Conservation (phyloP, 352 stramenopile species). For the Aphanomyces euteiches region DNA sequence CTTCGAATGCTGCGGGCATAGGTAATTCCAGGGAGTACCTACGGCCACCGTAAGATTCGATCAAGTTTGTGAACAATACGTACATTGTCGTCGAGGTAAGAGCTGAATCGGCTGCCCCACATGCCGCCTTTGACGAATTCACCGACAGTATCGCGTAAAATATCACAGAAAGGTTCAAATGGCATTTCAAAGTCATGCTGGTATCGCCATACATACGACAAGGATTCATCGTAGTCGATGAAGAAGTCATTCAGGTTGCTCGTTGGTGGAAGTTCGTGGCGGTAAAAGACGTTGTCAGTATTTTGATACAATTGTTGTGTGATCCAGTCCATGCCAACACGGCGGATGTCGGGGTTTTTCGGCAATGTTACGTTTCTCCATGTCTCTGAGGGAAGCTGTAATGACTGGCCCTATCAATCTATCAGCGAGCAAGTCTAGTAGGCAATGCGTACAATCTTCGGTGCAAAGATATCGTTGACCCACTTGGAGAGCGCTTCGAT, state of each 20-base stretch:
- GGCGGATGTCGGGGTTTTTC: background rate
- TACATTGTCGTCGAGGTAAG: background rate
- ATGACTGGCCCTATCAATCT: background rate
- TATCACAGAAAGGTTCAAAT: constrained; percentile 7
- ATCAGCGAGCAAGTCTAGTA: background rate
- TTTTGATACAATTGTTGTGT: constrained; percentile 12
- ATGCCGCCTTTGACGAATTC: constrained; percentile 16
- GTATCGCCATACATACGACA: constrained; percentile 23
- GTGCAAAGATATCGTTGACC: constrained; percentile 6
- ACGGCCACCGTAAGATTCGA: background rate
- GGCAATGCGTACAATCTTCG: background rate
- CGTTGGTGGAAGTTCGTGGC: background rate
- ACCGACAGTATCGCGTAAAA: constrained; percentile 13
- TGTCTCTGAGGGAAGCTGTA: background rate
- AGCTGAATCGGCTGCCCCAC: constrained; percentile 8
- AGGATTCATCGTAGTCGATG: constrained; percentile 12
- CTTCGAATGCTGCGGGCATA: constrained; percentile 21
- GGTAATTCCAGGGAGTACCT: background rate
- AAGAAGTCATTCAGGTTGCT: constrained; percentile 17
- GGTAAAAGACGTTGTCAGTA: constrained; percentile 10
- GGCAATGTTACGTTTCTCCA: constrained; percentile 24
- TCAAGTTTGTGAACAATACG: background rate
- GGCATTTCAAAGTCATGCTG: constrained; percentile 20
- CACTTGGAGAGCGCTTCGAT: constrained; percentile 14
- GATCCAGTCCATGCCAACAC: constrained; percentile 29